phyloP scores from a whole-genome alignment of 2,329 filamentous ascomycete species.

The Torrubiella hemipterigena region DNA sequence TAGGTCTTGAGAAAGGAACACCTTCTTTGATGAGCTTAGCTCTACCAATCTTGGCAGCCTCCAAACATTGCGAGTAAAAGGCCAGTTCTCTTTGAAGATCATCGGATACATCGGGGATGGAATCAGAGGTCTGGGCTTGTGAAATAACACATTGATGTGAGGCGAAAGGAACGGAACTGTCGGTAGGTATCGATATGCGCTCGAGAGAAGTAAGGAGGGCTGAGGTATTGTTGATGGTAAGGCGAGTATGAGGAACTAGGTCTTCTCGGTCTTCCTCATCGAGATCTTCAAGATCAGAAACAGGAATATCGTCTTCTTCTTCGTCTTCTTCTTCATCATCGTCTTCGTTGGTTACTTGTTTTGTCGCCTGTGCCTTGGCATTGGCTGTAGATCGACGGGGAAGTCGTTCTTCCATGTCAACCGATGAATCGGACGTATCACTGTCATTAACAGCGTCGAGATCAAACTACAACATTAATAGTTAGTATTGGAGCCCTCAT shows the following conservation, averaged over 20 bases:
- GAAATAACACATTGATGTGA: conserved; percentile 70
- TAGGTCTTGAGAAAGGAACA: conserved; percentile 74
- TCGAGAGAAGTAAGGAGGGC: conserved; percentile 72
- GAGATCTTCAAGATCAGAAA: conserved; percentile 73
- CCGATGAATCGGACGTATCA: conserved; percentile 55
- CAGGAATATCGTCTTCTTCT: conserved; percentile 76
- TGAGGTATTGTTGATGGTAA: conserved; percentile 94
- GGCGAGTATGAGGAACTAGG: conserved; percentile 76
- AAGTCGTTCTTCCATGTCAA: conserved; percentile 66
- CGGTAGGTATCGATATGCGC: conserved; percentile 59
- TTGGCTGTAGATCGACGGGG: conserved; percentile 31
- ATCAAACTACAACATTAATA: conserved; percentile 28
- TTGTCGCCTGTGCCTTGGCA: conserved; percentile 26
- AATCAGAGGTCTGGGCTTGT: conserved; percentile 46
- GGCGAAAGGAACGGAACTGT: conserved; percentile 61
- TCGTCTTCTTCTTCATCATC: conserved; percentile 55
- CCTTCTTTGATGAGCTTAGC: conserved; percentile 68
- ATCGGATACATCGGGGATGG: conserved; percentile 76
- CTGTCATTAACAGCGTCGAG: conserved; percentile 47
- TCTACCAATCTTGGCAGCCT: conserved; percentile 64
- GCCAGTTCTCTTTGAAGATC: conserved; percentile 86
- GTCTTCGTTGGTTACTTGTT: conserved; percentile 33
- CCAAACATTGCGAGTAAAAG: conserved; percentile 82
- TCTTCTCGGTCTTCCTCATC: conserved; percentile 75
- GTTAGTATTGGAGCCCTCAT: not conserved